Base-by-base conservation (phyloP, 495 filamentous ascomycete species). In the Lasiosphaeris hirsuta region DNA sequence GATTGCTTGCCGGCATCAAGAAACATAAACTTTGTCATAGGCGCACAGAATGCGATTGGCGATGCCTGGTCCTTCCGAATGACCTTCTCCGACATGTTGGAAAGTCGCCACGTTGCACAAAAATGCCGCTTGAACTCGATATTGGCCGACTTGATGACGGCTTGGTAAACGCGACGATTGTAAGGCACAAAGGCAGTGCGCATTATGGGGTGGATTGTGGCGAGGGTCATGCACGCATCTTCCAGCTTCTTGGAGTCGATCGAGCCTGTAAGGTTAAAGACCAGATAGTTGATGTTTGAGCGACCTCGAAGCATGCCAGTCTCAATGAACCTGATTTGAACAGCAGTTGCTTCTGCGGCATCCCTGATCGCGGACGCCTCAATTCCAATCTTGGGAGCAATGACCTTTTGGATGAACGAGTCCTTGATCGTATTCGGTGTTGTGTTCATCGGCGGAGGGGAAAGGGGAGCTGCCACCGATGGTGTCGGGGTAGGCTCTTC, bases 21-120 rank as follows among this genome's bases (percentile, higher is more conserved):
- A 42, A 77, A 76, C 37, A 63, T 69, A 57, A 79, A 79, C 49
- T 76, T 78, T 13, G 76, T 78, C 45, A 78, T 58, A 0, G 76
- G 75, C 1, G 62, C 56, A 48, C 70, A 66, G 35, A 78, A 78
- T 8, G 69, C 68, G 33, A 73, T 62, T 4, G 67, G 65, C 7
- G 54, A 59, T 2, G 63, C 47, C 35, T 74, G 71, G 13, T 79
- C 76, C 56, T 73, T 73, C 50, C 68, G 69, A 40, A 79, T 67
- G 15, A 70, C 47, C 62, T 77, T 79, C 36, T 69, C 58, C 47
- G 64, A 58, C 52, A 71, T 52, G 58, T 52, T 67, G 1, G 62
- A 35, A 3, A 79, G 63, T n/a, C 74, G 61, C 73, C 72, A 76
- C 35, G 64, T 62, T n/a, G 75, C 68, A 58, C 73, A 76, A 37